Conservation (phyloP, 2,329 filamentous ascomycete genomes). For the Seiridium unicorne region DNA sequence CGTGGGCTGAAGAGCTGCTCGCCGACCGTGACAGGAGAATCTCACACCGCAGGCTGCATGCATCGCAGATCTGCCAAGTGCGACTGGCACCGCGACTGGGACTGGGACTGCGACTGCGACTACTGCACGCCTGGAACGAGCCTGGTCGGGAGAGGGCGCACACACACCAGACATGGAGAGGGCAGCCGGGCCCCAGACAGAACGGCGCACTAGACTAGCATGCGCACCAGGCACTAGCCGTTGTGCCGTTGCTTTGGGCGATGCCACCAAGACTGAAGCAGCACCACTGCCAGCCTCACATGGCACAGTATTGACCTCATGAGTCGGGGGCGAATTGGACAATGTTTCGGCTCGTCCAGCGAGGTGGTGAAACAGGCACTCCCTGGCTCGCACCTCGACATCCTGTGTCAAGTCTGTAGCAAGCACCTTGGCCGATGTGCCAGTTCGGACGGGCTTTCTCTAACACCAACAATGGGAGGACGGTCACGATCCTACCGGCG, state of each 20-base stretch:
- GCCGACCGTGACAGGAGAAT: background rate
- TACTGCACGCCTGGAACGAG: conserved; percentile 1
- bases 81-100: background rate
- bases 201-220: too few species aligned
- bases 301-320: background rate
- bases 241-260: background rate
- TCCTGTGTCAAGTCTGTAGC: conserved; percentile 6
- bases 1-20: too few species aligned
- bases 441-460: background rate
- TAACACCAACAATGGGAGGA: too few species aligned
- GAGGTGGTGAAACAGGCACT: conserved; percentile 5
- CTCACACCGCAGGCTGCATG: background rate
- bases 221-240: background rate
- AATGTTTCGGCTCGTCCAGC: conserved; percentile 6
- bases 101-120: background rate
- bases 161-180: too few species aligned
- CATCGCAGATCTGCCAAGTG: background rate
- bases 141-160: too few species aligned
- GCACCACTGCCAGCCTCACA: background rate
- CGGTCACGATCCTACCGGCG: too few species aligned
- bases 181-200: too few species aligned
- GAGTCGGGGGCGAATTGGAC: background rate
- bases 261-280: background rate
- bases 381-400: background rate
- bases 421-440: background rate